Percentiles rank a stretch among this genome's conserved stretches.
These are phyloP conservation scores for Scedosporium minutisporum DNA, from an alignment of 2,329 filamentous ascomycete genomes.

Conservation along the genomic window DNA sequence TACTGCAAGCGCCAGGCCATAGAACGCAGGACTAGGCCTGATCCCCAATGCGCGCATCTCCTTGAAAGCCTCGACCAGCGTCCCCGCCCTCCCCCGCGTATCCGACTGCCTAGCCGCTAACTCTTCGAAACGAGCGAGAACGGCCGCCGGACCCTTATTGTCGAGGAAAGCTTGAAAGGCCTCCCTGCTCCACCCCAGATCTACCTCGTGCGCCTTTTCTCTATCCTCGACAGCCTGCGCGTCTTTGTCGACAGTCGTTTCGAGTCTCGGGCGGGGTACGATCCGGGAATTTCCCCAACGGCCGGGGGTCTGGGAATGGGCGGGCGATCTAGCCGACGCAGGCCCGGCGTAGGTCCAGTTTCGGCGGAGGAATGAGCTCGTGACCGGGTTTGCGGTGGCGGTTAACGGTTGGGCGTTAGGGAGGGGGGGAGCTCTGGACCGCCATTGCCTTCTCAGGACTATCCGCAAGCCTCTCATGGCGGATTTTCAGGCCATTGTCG, in stretches of 20 bases:
- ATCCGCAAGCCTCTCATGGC: constrained; percentile 12
- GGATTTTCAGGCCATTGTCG: constrained; percentile 1
- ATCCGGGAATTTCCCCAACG: background rate
- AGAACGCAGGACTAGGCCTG: constrained; percentile 8
- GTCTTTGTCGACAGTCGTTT: background rate
- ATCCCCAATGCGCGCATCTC: constrained; percentile 11
- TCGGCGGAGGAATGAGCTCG: background rate
- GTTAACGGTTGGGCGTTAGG: background rate
- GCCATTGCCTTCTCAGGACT: constrained; percentile 27
- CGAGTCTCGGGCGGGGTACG: background rate
- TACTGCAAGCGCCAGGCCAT: constrained; percentile 19
- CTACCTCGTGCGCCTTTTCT: background rate
- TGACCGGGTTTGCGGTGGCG: background rate
- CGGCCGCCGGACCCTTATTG: background rate
- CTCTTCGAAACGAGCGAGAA: background rate
- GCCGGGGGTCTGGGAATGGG: background rate
- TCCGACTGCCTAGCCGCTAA: background rate
- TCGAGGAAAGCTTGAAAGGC: background rate
- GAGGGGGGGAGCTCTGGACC: background rate
- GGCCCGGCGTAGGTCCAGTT: background rate
- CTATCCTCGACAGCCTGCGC: background rate
- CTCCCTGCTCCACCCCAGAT: background rate
- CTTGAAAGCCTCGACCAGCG: constrained; percentile 14
- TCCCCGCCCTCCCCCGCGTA: constrained; percentile 1
- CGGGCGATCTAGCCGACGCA: background rate